A percentile compares a stretch with the other conserved stretches of the same genome.
Conservation (phyloP, 139 green algal genomes). For the Chlorella sorokiniana region DNA sequence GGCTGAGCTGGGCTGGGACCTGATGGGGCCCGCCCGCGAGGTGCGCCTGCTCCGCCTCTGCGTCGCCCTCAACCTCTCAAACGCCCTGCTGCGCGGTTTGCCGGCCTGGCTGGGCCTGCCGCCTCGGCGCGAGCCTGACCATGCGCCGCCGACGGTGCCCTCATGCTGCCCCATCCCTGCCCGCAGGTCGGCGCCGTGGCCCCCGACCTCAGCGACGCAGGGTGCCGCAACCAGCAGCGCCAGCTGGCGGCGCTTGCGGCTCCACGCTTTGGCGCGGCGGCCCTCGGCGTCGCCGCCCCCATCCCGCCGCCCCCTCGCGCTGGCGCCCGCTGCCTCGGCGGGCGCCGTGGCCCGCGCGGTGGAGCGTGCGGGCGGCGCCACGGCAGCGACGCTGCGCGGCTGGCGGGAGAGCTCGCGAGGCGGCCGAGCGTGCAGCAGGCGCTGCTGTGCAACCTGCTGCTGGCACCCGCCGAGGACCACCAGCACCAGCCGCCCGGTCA, state of each 20-base stretch:
- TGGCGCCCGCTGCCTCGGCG: too few species aligned
- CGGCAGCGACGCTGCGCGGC: too few species aligned
- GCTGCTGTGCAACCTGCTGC: too few species aligned
- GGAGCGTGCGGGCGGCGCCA: too few species aligned
- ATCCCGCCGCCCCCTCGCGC: neutral
- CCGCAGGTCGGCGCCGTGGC: constrained; percentile 13
- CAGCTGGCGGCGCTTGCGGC: neutral
- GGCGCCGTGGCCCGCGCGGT: too few species aligned
- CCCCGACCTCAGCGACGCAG: neutral
- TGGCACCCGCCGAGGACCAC: too few species aligned
- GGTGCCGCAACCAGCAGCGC: neutral
- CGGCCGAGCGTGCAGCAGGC: too few species aligned
- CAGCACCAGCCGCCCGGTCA: too few species aligned
- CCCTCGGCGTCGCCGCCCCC: neutral
- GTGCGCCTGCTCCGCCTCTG: neutral
- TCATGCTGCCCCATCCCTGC: neutral
- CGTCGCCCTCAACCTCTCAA: neutral
- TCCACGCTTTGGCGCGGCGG: too few species aligned
- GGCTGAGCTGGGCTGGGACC: neutral
- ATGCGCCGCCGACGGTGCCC: neutral
- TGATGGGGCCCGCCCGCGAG: neutral
- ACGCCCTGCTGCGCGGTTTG: neutral
- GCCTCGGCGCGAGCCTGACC: neutral
- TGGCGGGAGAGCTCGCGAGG: too few species aligned
- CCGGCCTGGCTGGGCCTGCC: neutral